phyloP scores from a whole-genome alignment of 306 rosid species.

The Rosa lucieae region DNA sequence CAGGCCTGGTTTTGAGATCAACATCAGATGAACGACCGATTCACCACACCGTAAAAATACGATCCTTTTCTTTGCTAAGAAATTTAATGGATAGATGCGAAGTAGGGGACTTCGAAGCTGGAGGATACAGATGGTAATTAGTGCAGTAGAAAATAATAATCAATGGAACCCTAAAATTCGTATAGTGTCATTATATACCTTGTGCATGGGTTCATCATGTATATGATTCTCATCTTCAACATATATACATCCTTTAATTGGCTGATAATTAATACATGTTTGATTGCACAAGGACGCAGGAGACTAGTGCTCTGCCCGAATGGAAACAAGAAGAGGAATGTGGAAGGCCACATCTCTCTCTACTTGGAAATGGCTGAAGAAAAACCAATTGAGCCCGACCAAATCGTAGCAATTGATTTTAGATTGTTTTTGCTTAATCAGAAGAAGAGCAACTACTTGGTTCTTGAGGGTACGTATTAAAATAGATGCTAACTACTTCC shows the following conservation, averaged over 20 bases:
- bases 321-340: slow-evolving; percentile 52
- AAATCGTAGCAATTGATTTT: background rate
- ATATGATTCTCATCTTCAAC: too few relatives aligned
- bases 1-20: too few relatives aligned
- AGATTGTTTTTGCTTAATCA: background rate
- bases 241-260: too few relatives aligned
- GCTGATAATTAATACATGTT: too few relatives aligned
- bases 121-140: slow-evolving; percentile 64
- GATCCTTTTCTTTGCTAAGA: background rate
- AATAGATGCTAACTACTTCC: too few relatives aligned
- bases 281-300: slow-evolving; percentile 26
- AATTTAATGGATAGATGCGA: slow-evolving; percentile 41
- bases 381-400: too few relatives aligned
- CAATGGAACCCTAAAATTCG: too few relatives aligned
- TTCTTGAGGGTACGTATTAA: background rate
- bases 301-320: slow-evolving; percentile 46
- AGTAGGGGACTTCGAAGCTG: slow-evolving; percentile 51
- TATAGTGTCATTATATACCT: too few relatives aligned
- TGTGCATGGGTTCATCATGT: too few relatives aligned
- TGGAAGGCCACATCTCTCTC: slow-evolving; percentile 42
- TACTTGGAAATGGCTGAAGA: slow-evolving; percentile 44
- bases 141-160: too few relatives aligned
- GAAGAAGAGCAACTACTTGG: background rate
- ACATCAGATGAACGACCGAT: too few relatives aligned
- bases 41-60: too few relatives aligned